Percentiles rank a stretch among this genome's conserved stretches.
Conservation (phyloP, 2,329 filamentous ascomycete species). For the Neopestalotiopsis sp. region DNA sequence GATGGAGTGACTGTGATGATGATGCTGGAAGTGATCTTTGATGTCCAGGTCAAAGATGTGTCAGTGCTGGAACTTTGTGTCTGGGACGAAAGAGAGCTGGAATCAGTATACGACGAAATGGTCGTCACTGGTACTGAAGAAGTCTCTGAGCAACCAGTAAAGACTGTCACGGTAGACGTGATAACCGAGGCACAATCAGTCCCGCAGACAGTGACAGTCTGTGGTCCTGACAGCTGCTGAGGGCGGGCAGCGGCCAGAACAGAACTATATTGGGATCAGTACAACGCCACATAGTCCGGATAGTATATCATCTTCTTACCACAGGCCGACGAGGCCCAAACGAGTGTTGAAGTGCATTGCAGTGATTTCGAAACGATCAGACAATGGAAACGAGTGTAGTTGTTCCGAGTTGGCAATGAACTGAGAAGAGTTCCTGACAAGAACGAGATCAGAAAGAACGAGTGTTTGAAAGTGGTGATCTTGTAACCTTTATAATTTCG, state of each 20-base stretch:
- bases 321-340: slow-evolving; percentile 32
- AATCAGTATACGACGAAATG: background rate
- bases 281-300: slow-evolving; percentile 4
- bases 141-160: slow-evolving; percentile 29
- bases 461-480: background rate
- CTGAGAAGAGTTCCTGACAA: slow-evolving; percentile 24
- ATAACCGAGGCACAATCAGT: slow-evolving; percentile 27
- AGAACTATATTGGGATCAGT: slow-evolving; percentile 30
- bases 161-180: slow-evolving; percentile 28
- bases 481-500: slow-evolving; percentile 7
- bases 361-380: slow-evolving; percentile 20
- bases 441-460: slow-evolving; percentile 13
- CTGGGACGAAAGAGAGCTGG: background rate
- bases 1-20: background rate
- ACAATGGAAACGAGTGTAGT: slow-evolving; percentile 32
- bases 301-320: slow-evolving; percentile 25
- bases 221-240: slow-evolving; percentile 31
- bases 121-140: slow-evolving; percentile 3
- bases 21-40: slow-evolving; percentile 7
- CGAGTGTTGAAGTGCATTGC: slow-evolving; percentile 31
- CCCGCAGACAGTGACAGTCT: slow-evolving; percentile 34
- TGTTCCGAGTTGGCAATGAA: slow-evolving; percentile 23
- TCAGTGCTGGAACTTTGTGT: background rate
- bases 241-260: slow-evolving; percentile 28
- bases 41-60: slow-evolving; percentile 1